Evolutionary conservation across 2,329 filamentous ascomycete genomes (phyloP), one percentile per base, ranked within the genome.

Genomic region (Botryotinia narcissicola): DNA sequence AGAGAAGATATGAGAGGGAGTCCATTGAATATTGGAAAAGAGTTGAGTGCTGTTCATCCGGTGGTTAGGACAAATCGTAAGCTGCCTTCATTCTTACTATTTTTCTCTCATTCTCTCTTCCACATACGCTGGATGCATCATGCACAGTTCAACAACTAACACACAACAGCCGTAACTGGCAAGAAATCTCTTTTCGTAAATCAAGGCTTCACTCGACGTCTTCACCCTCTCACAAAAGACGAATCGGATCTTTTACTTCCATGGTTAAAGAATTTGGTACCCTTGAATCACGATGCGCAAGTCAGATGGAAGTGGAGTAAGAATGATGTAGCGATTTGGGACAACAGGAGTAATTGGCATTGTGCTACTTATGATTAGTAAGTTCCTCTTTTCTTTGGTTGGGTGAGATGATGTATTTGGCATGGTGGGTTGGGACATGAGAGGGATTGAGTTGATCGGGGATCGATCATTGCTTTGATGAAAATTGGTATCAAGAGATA

Each of bases 261-360:
- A 16, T 78, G 77, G 42, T 75, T 79, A 61, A 84, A 85, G 75
- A 83, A 84, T 74, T 77, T 88, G 18, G 82, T 87, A 18, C 83
- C 84, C 9, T 82, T 87, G 78, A 89, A 89, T 77, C 87, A 89
- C 74, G 88, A 90, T 77, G 82, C 85, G 0, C 87, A 89, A 77
- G 86, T 89, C 14, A 83, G 87, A 6, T 88, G 86, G 77, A 83
- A 83, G 70, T 88, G 86, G 87, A 82, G 81, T 71, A 82, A 84
- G 78, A 87, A 88, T 73, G 86, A 88, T 76, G 78, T 86, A 7
- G 87, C 89, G 1, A 90, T 92, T 75, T 92, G 90, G 90, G 90
- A 92, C 78, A 92, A 92, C 46, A 64, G 73, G 25, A 70, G 71
- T 44, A 74, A 63, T 64, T 74, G 60, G 57, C 64, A 73, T 70